phyloP scores from a whole-genome alignment of 768 basidiomycete genomes.

The Clitopilus hobsonii region DNA sequence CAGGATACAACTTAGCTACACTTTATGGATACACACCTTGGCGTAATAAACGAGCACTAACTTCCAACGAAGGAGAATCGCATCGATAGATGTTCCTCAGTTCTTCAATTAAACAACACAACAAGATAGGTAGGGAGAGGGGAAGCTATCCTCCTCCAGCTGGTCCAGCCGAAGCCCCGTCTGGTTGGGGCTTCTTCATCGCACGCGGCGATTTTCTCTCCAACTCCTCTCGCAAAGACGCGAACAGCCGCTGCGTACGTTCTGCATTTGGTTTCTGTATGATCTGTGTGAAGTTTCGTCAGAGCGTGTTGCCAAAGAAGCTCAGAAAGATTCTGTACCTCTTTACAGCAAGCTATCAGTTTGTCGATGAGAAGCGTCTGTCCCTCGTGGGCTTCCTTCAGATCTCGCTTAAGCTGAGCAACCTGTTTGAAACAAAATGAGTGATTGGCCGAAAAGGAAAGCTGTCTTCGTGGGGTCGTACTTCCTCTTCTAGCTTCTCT shows the following conservation, averaged over 20 bases:
- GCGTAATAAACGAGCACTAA: no score
- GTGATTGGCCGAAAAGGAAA: neutral
- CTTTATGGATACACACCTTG: neutral
- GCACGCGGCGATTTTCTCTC: constrained; percentile 60
- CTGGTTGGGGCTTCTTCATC: constrained; percentile 32
- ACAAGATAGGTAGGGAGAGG: no score
- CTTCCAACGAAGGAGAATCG: no score
- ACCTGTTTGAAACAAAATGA: constrained; percentile 36
- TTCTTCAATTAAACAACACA: no score
- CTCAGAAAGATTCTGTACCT: constrained; percentile 39
- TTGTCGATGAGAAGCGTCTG: constrained; percentile 82
- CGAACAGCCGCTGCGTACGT: constrained; percentile 75
- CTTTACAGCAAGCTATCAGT: constrained; percentile 81
- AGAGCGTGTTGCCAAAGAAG: neutral
- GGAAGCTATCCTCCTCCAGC: no score
- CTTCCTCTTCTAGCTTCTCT: constrained; percentile 73
- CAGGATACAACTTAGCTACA: neutral
- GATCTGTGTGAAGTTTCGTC: constrained; percentile 14
- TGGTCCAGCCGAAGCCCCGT: constrained; percentile 40
- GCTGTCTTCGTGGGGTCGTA: constrained; percentile 28
- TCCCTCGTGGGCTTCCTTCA: constrained; percentile 75
- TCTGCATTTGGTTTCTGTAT: constrained; percentile 74
- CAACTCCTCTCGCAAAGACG: constrained; percentile 77
- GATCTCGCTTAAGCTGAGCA: constrained; percentile 64
- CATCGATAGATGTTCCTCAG: no score